phyloP scores from a whole-genome alignment of 176 grass and related monocot genomes.

The Stipa capillata region DNA sequence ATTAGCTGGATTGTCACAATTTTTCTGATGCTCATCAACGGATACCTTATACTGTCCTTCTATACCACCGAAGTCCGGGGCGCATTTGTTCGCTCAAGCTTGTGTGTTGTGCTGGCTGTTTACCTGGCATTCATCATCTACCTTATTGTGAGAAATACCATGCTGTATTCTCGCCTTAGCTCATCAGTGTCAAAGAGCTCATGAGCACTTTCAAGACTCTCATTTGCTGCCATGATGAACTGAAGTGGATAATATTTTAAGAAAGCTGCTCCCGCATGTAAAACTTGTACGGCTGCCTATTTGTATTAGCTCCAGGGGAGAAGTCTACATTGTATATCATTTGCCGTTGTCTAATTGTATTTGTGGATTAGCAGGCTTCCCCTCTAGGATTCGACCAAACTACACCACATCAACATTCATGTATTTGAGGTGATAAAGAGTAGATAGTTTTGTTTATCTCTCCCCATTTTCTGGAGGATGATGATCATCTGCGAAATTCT shows the following conservation, averaged over 20 bases:
- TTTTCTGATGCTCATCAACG: constrained; percentile 92
- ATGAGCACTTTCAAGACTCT: constrained; percentile 16
- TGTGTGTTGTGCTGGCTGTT: constrained; percentile 37
- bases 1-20: constrained; percentile 76
- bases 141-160: constrained; percentile 52
- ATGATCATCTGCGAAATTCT: not conserved
- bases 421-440: not conserved
- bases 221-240: not conserved
- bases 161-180: constrained; percentile 42
- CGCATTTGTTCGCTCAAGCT: constrained; percentile 51
- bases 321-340: constrained; percentile 12
- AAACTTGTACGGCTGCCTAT: constrained; percentile 13
- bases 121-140: constrained; percentile 76
- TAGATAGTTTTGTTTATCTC: not conserved
- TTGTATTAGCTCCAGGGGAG: constrained; percentile 17
- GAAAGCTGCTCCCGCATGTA: constrained; percentile 1
- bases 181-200: constrained; percentile 45
- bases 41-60: constrained; percentile 81
- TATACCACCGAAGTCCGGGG: constrained; percentile 60
- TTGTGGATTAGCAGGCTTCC: constrained; percentile 18
- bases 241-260: constrained; percentile 1
- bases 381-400: constrained; percentile 6
- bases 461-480: not conserved
- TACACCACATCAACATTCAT: not conserved
- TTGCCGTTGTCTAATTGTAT: constrained; percentile 22